Percentiles rank a stretch among this genome's conserved stretches.
These are phyloP conservation scores for Moesziomyces parantarcticus DNA, from an alignment of 1,284 basidiomycete species.

Conservation along the genomic window DNA sequence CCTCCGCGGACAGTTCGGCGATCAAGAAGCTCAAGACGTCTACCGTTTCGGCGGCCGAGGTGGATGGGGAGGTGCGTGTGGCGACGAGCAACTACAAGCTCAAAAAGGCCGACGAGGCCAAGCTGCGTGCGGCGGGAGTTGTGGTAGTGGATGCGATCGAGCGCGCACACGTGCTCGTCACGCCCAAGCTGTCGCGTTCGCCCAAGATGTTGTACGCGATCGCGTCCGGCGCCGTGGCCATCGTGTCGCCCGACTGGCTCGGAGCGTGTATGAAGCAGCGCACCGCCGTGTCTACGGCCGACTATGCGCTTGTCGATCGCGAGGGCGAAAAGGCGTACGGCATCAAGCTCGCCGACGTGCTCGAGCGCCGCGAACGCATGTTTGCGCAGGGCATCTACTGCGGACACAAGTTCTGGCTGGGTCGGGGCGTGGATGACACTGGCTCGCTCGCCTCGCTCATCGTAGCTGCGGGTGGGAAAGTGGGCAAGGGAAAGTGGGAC, in stretches of 20 bases:
- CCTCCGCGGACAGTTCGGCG: neutral
- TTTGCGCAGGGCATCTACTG: conserved; percentile 27
- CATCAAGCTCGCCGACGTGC: conserved; percentile 22
- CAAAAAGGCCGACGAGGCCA: conserved; percentile 26
- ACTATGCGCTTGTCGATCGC: conserved; percentile 11
- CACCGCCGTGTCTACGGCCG: neutral
- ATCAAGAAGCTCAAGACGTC: conserved; percentile 7
- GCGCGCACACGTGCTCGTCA: conserved; percentile 38
- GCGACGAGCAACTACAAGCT: conserved; percentile 39
- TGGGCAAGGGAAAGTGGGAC: conserved; percentile 18
- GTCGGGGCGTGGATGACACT: conserved; percentile 33
- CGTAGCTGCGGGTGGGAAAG: conserved; percentile 28
- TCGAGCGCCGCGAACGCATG: conserved; percentile 16
- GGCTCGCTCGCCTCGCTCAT: conserved; percentile 29
- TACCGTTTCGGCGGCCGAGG: neutral
- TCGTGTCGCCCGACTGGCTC: conserved; percentile 42
- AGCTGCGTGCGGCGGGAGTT: conserved; percentile 25
- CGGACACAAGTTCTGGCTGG: conserved; percentile 42
- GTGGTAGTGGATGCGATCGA: conserved; percentile 38
- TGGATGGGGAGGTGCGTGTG: conserved; percentile 10
- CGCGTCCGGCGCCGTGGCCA: conserved; percentile 24
- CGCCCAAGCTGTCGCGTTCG: conserved; percentile 37
- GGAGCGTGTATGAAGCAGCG: conserved; percentile 25
- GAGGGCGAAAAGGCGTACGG: conserved; percentile 34
- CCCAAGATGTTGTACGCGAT: conserved; percentile 50